Evolutionary conservation across 208 protist species (phyloP).

Genomic region (Acanthamoeba lenticulata): DNA sequence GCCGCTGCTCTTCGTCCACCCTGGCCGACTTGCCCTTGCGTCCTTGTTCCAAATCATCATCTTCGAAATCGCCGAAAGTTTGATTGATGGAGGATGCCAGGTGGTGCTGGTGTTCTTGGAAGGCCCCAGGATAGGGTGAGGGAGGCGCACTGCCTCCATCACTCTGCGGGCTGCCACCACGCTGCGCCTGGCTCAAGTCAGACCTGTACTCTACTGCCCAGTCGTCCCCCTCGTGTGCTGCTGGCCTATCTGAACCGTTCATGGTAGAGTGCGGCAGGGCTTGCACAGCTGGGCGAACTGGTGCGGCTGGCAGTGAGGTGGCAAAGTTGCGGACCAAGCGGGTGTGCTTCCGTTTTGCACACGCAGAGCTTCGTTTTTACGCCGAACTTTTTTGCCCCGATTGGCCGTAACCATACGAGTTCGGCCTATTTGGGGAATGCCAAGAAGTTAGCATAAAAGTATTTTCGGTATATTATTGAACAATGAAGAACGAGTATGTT

Average conservation of each 20-base stretch:
- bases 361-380: no score
- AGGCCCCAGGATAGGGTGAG: neutral
- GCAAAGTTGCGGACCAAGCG: no score
- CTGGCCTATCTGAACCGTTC: neutral
- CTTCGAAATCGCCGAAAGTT: neutral
- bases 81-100: neutral
- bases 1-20: neutral
- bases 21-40: neutral
- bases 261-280: neutral
- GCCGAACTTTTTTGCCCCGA: no score
- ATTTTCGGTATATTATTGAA: no score
- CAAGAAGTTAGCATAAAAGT: no score
- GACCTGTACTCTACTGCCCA: constrained; percentile 30
- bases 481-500: no score
- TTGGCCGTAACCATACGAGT: no score
- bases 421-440: no score
- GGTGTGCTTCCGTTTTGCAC: no score
- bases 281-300: neutral
- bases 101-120: neutral
- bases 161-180: neutral
- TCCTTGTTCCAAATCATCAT: neutral
- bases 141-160: neutral
- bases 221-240: neutral
- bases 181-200: neutral
- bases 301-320: neutral